Conservation (phyloP, 208 protist species). For the Leishmania turanica region DNA sequence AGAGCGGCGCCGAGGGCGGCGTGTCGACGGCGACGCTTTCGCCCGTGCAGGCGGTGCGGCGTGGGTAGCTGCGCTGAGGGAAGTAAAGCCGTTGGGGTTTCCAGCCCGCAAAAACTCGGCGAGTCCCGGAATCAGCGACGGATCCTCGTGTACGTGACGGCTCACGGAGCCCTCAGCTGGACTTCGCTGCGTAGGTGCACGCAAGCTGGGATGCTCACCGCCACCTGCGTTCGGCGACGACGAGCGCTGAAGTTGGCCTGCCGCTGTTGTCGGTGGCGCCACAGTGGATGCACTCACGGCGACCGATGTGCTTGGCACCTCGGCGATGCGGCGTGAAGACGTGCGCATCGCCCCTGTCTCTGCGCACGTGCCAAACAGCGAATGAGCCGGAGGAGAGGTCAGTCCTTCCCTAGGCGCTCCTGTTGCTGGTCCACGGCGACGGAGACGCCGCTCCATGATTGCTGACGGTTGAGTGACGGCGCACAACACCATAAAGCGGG, state of each 20-base stretch:
- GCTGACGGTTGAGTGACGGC: slow-evolving; percentile 4
- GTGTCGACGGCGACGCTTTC: neutral
- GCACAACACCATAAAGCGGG: slow-evolving; percentile 30
- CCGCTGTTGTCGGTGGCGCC: neutral
- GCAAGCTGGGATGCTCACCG: neutral
- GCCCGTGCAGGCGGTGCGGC: neutral
- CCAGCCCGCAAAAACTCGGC: slow-evolving; percentile 26
- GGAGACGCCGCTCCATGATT: slow-evolving; percentile 4
- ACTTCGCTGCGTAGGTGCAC: neutral
- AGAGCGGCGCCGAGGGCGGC: neutral
- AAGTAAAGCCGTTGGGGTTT: slow-evolving; percentile 17
- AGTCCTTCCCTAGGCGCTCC: neutral
- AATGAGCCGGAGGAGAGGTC: neutral
- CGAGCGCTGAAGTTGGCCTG: neutral
- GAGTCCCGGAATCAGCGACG: slow-evolving; percentile 15
- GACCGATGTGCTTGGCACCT: neutral
- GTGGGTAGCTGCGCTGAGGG: slow-evolving; percentile 17
- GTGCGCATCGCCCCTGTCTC: neutral
- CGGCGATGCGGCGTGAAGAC: slow-evolving; percentile 5
- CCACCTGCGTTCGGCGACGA: neutral
- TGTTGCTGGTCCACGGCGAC: neutral
- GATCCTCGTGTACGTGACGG: slow-evolving; percentile 6
- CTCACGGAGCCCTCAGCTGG: neutral
- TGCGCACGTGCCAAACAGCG: neutral
- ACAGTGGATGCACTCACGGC: neutral